These are phyloP conservation scores for Gracilaria domingensis DNA, from an alignment of 23 red algal genomes.

Conservation along the genomic window DNA sequence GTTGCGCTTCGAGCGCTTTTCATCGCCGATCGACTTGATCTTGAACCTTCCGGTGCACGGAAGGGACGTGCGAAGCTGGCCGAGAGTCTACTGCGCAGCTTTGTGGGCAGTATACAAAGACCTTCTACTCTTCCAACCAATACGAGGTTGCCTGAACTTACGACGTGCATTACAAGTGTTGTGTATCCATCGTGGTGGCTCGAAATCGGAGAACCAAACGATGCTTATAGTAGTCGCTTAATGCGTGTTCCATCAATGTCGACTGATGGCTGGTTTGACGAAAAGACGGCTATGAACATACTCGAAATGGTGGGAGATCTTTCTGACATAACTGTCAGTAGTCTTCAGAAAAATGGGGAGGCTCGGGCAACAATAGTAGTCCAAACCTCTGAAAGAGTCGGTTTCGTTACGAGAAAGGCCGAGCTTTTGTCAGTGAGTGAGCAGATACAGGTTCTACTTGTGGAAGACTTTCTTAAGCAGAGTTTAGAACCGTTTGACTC, in stretches of 20 bases:
- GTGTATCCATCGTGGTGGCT: constrained; percentile 78
- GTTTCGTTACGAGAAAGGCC: constrained; percentile 64
- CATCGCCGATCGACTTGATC: constrained; percentile 59
- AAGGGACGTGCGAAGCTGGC: constrained; percentile 59
- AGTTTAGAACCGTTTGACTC: neutral
- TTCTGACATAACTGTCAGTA: constrained; percentile 49
- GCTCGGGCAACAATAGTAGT: constrained; percentile 64
- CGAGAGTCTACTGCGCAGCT: constrained; percentile 46
- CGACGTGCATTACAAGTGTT: constrained; percentile 63
- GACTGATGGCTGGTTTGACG: constrained; percentile 17
- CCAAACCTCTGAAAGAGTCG: constrained; percentile 37
- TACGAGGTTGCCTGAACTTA: constrained; percentile 63
- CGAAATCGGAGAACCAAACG: constrained; percentile 38
- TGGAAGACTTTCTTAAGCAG: constrained; percentile 53
- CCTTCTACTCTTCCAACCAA: constrained; percentile 27
- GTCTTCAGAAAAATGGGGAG: constrained; percentile 38
- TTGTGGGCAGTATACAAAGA: constrained; percentile 59
- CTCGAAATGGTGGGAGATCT: constrained; percentile 68
- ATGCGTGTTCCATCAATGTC: constrained; percentile 29
- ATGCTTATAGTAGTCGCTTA: neutral
- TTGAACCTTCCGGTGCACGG: constrained; percentile 46
- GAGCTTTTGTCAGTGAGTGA: constrained; percentile 43
- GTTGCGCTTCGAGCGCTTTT: constrained; percentile 43
- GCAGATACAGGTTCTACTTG: constrained; percentile 56
- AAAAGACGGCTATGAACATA: constrained; percentile 32